Evolutionary conservation across 148 eudicot genomes (phyloP), one percentile per base, ranked within the genome.

Genomic region (Vaccinium macrocarpon): DNA sequence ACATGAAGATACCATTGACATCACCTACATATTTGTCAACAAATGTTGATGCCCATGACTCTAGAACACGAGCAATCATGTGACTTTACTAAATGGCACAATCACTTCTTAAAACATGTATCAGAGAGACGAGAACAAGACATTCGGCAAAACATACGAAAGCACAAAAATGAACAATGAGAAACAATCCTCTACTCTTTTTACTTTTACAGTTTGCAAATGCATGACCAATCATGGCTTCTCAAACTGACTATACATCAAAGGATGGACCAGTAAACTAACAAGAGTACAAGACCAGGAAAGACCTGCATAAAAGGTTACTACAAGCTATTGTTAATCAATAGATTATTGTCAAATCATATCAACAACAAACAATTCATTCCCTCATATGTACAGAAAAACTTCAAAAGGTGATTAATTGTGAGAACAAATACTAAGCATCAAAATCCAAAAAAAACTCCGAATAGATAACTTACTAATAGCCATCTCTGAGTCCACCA

Each of bases 401-500:
- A 42, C 15, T 48, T 35, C 49, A 10, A 10, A 19, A 25, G 15
- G 25, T 38, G 10, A 57, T 79, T 25, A 35, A 48, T 23, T 46
- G 10, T 38, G 18, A 57, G 2, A 42, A 35, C 2, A 4, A 19
- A 6, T 5, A 12, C 0, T 13, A 59, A 64, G 12, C 56, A 46
- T 1, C 8, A 14, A 18, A 79, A 79, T 8, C 42, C 50, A 62
- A 16, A 82, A 16, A 82, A 46, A 64, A 8, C 23, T 38, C 21
- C 18, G 8, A 19, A 38, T 27, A 23, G 49, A 55, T 56, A 16
- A 76, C 85, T 55, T 52, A 75, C 86, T 78, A 57, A 27, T 83
- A 83, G 27, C 85, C 85, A 83, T 83, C 85, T 48, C 85, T 83
- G 12, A 83, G 81, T 12, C 84, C 84, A 72, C 84, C 84, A 57